Evolutionary conservation across 306 rosid species (phyloP), one percentile per base, ranked within the genome.

Genomic region (Vigna mungo): DNA sequence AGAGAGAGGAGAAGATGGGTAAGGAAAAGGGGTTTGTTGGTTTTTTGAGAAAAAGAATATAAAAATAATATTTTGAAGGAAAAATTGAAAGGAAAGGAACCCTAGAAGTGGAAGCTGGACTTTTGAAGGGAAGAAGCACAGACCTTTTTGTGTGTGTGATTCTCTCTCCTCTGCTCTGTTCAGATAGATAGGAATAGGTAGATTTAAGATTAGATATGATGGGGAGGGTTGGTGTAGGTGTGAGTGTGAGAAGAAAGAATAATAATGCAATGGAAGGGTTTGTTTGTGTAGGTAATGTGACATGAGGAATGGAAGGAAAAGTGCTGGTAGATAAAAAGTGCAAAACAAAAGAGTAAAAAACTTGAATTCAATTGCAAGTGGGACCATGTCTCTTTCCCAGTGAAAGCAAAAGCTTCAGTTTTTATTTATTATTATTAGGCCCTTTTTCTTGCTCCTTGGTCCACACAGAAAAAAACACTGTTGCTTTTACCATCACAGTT

Each of bases 371-470:
- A 25, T 67, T 81, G 82, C 67, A 56, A 61, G 90, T 86, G 91
- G 96, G 92, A 27, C 90, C 90, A 64, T 77, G 83, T 41, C 89
- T 56, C 86, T 86, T 87, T 87, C 85, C n/a, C 17, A 85, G 86
- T 78, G 90, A 69, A 79, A 49, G 84, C 76, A 68, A 86, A 87
- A 86, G 71, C 65, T 1, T 44, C 1, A 12, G 49, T 44, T 11
- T 44, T 44, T 44, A 44, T 44, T 72, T 56, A 21, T 56, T 61
- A 36, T 36, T 76, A 41, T 66, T 41, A 66, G 53, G 36, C 71
- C 47, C 67, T 60, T 78, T 87, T 86, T 75, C 49, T 53, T 34
- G 85, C 84, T 23, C 81, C 49, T 53, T 34, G 85, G 85, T 23
- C 81, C 88, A 84, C 10, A 59, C 46, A 23, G 15, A 39, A 5